phyloP scores from a whole-genome alignment of 768 basidiomycete genomes.

The Neoboletus subvelutipes region DNA sequence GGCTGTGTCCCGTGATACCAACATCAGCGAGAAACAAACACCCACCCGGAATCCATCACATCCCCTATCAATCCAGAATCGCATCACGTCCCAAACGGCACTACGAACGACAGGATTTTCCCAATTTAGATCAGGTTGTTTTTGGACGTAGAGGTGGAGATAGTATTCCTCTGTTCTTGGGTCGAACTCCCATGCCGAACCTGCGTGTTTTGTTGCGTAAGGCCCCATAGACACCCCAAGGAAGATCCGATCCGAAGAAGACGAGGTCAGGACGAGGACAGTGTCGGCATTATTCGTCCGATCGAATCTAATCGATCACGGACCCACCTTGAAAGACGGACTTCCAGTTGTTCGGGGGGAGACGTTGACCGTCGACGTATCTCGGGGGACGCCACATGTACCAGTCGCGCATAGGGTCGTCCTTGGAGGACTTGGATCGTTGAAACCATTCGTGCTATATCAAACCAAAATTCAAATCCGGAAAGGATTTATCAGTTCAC shows the following conservation, averaged over 20 bases:
- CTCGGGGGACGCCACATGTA: slow-evolving; percentile 71
- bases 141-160: slow-evolving; percentile 61
- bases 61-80: slow-evolving; percentile 72
- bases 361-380: slow-evolving; percentile 50
- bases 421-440: slow-evolving; percentile 49
- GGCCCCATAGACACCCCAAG: not conserved
- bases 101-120: slow-evolving; percentile 60
- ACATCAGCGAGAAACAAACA: slow-evolving; percentile 3
- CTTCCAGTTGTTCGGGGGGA: slow-evolving; percentile 75
- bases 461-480: not conserved
- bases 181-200: slow-evolving; percentile 73
- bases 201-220: slow-evolving; percentile 29
- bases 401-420: slow-evolving; percentile 67
- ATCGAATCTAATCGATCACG: not conserved
- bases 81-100: slow-evolving; percentile 63
- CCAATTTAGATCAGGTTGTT: slow-evolving; percentile 81
- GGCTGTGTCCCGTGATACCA: not conserved
- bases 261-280: not conserved
- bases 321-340: slow-evolving; percentile 59
- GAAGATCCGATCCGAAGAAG: slow-evolving; percentile 5
- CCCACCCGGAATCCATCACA: slow-evolving; percentile 74
- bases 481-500: slow-evolving; percentile 1
- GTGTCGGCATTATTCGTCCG: not conserved
- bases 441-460: slow-evolving; percentile 70
- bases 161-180: slow-evolving; percentile 66